Evolutionary conservation across 257 asterid genomes (phyloP), one percentile per base, ranked within the genome.

Genomic region (Solanum etuberosum): DNA sequence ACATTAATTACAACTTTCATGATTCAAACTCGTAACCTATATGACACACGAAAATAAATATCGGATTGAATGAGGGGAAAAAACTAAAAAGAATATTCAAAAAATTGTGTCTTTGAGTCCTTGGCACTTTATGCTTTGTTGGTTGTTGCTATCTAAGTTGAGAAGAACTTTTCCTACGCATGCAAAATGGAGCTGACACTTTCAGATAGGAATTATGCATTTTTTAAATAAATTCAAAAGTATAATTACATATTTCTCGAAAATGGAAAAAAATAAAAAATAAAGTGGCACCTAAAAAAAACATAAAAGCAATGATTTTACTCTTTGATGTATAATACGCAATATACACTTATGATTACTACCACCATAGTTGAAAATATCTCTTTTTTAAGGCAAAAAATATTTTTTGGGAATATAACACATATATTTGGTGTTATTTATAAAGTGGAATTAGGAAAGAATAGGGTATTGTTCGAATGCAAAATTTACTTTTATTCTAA

Each of bases 111-210:
- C 25, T 27, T 80, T 0, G 8, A 10, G 85, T 46, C 38, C 16
- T 27, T 80, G 29, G 42, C 67, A 46, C 67, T 46, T 46, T 80
- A 80, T 80, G 42, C 68, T 46, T 80, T 80, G 65, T 48, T 78
- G 21, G n/a, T 77, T n/a, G 61, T 77, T 7, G 35, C 15, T 46
- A 80, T 51, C 37, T 83, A 72, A 51, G 38, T 29, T 37, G 31
- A 29, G 42, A 61, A 81, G 3, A 21, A 9, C 81, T 18, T 67
- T 88, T 88, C 86, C 61, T 85, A 85, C 90, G 92, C 90, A 88
- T 90, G 92, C 92, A 83, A 80, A 54, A 34, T 84, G 65, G 84
- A 83, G 54, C 87, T 88, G 91, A 86, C 89, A 88, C 77, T 85
- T 83, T 10, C 88, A 84, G 76, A 73, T 73, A 76, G 59, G 80